phyloP scores from a whole-genome alignment of 306 rosid genomes.

The Dalbergia cochinchinensis region DNA sequence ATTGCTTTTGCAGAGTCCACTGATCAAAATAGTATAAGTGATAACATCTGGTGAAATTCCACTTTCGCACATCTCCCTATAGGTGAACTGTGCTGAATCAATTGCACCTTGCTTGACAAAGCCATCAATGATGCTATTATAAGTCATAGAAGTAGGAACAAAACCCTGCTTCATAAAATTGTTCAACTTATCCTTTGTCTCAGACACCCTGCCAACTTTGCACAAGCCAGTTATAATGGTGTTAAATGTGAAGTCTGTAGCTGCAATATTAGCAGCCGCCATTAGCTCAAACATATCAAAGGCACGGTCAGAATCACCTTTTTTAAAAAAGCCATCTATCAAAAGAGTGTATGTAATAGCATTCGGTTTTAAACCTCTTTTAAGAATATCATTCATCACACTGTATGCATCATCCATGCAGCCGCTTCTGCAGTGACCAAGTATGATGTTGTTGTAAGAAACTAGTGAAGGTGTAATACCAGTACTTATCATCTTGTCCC shows the following conservation, averaged over 20 bases:
- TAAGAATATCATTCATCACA: constrained; percentile 58
- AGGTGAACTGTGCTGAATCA: constrained; percentile 59
- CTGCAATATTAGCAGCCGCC: constrained; percentile 63
- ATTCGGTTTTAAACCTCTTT: constrained; percentile 70
- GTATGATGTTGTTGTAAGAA: constrained; percentile 74
- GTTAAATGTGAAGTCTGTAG: constrained; percentile 59
- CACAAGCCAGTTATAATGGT: constrained; percentile 74
- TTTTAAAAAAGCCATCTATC: constrained; percentile 69
- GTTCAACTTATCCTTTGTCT: constrained; percentile 57
- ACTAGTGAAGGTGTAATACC: constrained; percentile 63
- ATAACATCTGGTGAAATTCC: constrained; percentile 69
- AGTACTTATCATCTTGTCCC: constrained; percentile 63
- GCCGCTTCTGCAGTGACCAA: constrained; percentile 69
- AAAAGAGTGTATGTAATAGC: constrained; percentile 59
- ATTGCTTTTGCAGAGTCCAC: constrained; percentile 70
- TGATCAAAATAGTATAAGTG: constrained; percentile 72
- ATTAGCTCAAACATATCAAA: constrained; percentile 63
- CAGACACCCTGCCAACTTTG: constrained; percentile 70
- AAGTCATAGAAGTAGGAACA: constrained; percentile 61
- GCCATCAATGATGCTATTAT: constrained; percentile 76
- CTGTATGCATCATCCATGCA: constrained; percentile 59
- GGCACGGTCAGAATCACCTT: constrained; percentile 59
- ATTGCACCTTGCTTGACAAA: constrained; percentile 69
- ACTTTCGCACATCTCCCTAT: constrained; percentile 63
- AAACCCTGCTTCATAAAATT: constrained; percentile 63